phyloP scores from a whole-genome alignment of 176 grass and related monocot species.

The Panicum miliaceum region DNA sequence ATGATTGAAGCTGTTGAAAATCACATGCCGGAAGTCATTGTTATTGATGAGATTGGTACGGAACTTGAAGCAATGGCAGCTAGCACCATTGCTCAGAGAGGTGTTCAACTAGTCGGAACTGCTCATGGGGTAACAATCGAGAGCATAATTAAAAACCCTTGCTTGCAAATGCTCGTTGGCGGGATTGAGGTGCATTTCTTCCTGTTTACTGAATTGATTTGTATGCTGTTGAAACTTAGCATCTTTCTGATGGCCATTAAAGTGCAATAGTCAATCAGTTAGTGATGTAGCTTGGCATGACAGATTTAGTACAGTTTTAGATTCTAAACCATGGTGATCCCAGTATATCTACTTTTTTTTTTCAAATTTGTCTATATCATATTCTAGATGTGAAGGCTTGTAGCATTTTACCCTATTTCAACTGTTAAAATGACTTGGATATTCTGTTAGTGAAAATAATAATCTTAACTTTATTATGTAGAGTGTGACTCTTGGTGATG shows the following conservation, averaged over 20 bases:
- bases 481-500: conserved; percentile 98
- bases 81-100: conserved; percentile 98
- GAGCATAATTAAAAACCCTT: conserved; percentile 96
- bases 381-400: background rate
- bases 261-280: conserved; percentile 5
- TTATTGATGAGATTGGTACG: conserved; percentile 98
- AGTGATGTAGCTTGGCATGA: background rate
- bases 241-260: conserved; percentile 29
- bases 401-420: conserved; percentile 19
- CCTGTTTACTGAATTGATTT: conserved; percentile 7
- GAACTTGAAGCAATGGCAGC: conserved; percentile 96
- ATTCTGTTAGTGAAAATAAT: conserved; percentile 22
- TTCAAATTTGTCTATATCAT: background rate
- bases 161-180: conserved; percentile 93
- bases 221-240: conserved; percentile 8
- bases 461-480: conserved; percentile 42
- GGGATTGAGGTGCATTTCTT: conserved; percentile 81
- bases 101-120: conserved; percentile 95
- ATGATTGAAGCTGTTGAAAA: conserved; percentile 99
- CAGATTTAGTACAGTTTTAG: background rate
- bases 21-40: conserved; percentile 99
- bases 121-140: conserved; percentile 97
- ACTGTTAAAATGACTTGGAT: background rate
- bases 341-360: background rate
- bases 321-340: background rate